Conservation (phyloP, 306 rosid species). For the Lablab purpureus region DNA sequence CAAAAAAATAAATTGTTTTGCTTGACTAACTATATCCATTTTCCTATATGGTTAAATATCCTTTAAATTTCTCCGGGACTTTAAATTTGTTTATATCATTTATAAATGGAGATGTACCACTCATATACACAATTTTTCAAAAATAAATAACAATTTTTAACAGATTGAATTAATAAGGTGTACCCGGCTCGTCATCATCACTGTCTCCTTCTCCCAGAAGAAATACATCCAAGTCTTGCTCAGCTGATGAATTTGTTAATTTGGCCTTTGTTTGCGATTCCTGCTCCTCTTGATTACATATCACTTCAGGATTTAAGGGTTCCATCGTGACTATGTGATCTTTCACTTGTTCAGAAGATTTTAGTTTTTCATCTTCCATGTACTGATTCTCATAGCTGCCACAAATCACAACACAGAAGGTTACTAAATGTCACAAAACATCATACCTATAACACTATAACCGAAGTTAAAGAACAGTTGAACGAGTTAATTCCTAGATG, state of each 20-base stretch:
- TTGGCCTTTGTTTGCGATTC: conserved; percentile 50
- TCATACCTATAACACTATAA: conserved; percentile 22
- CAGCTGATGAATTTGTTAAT: conserved; percentile 54
- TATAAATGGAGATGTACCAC: conserved; percentile 26
- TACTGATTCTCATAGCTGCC: conserved; percentile 67
- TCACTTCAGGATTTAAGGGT: conserved; percentile 51
- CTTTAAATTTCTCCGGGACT: conserved; percentile 7
- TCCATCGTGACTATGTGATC: conserved; percentile 49
- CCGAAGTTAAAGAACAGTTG: conserved; percentile 2
- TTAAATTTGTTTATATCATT: neutral
- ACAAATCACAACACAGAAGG: conserved; percentile 40
- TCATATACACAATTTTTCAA: conserved; percentile 7
- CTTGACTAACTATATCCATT: neutral
- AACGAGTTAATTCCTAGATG: conserved; percentile 12
- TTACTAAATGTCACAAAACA: conserved; percentile 29
- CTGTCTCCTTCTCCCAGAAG: conserved; percentile 69
- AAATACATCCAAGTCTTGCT: conserved; percentile 72
- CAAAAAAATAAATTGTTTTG: conserved; percentile 39
- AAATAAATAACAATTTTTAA: conserved; percentile 31
- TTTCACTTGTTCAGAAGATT: conserved; percentile 50
- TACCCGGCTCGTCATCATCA: conserved; percentile 69
- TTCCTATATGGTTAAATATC: conserved; percentile 14
- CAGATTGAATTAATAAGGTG: conserved; percentile 15
- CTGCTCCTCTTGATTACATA: conserved; percentile 50
- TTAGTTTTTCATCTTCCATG: conserved; percentile 56